Conservation (phyloP, 257 asterid genomes). For the Mentha longifolia region DNA sequence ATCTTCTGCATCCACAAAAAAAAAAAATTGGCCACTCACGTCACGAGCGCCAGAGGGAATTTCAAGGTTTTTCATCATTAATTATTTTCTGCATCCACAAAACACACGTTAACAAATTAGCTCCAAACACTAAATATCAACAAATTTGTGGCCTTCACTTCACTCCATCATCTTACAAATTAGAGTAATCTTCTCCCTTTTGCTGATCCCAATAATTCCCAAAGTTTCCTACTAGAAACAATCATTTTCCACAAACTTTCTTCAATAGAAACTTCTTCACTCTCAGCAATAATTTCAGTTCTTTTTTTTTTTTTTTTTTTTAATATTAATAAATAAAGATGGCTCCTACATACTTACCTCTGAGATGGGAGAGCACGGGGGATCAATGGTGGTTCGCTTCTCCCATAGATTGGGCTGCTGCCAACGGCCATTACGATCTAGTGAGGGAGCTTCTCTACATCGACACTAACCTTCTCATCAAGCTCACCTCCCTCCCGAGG, state of each 20-base stretch:
- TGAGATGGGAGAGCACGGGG: constrained; percentile 90
- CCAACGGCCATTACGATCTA: constrained; percentile 88
- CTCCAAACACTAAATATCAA: neutral
- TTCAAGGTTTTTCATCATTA: constrained; percentile 14
- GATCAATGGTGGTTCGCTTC: constrained; percentile 99
- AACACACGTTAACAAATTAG: neutral
- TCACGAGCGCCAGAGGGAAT: constrained; percentile 27
- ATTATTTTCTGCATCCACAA: constrained; percentile 36
- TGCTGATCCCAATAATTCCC: constrained; percentile 36
- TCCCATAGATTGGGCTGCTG: constrained; percentile 97
- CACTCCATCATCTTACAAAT: constrained; percentile 7
- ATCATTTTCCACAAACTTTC: constrained; percentile 4
- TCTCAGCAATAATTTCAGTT: too few species aligned
- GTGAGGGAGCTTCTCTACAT: constrained; percentile 79
- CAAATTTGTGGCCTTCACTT: constrained; percentile 34
- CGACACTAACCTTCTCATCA: constrained; percentile 82
- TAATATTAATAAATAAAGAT: neutral
- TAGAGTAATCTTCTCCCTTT: neutral
- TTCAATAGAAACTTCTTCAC: neutral
- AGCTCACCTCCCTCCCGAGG: constrained; percentile 80
- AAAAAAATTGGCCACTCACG: constrained; percentile 35
- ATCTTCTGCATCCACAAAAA: neutral
- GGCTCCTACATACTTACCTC: constrained; percentile 63
- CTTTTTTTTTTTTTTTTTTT: too few species aligned
- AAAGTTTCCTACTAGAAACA: too few species aligned